Conservation (phyloP, 78 protist species). For the Planoprotostelium fungivorum region DNA sequence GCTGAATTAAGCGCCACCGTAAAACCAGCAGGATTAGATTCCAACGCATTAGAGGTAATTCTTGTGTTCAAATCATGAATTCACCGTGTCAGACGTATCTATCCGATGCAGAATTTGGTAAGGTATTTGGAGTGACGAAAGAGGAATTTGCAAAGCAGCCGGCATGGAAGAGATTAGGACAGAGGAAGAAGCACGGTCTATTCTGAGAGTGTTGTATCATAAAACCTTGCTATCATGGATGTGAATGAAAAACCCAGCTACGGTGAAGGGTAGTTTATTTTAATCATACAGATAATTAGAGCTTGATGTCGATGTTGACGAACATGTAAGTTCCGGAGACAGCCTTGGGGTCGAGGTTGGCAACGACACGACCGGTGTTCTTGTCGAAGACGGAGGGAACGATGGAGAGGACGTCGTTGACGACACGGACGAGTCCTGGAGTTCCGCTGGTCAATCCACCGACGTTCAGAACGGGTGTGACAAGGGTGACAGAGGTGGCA, state of each 20-base stretch:
- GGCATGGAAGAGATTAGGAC: slow-evolving; percentile 8
- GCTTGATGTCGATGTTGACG: neutral
- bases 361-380: neutral
- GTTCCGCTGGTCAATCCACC: neutral
- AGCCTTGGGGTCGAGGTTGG: neutral
- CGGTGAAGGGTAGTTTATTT: too few relatives aligned
- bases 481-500: neutral
- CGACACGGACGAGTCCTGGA: neutral
- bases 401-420: neutral
- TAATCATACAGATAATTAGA: too few relatives aligned
- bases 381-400: neutral
- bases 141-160: neutral
- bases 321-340: neutral
- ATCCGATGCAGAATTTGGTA: neutral
- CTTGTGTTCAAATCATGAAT: too few relatives aligned
- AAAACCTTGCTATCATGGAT: too few relatives aligned
- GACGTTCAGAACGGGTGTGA: neutral
- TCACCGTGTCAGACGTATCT: neutral
- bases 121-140: slow-evolving; percentile 6
- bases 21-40: neutral
- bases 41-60: neutral
- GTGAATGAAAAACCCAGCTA: too few relatives aligned
- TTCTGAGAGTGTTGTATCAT: neutral
- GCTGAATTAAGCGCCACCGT: neutral
- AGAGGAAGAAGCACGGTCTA: neutral